Evolutionary conservation across 257 asterid genomes (phyloP).

Genomic region (Solanum piurae): DNA sequence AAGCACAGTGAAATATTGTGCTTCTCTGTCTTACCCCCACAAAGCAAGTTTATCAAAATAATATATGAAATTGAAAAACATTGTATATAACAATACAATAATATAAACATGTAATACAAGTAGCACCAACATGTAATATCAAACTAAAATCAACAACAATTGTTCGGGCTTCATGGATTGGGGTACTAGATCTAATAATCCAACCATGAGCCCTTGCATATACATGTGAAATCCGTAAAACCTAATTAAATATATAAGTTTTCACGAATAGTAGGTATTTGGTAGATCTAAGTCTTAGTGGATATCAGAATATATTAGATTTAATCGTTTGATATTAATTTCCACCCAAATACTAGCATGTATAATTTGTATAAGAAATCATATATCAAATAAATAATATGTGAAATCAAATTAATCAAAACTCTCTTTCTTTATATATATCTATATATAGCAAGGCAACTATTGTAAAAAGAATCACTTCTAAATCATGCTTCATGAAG

Average conservation of each 20-base stretch:
- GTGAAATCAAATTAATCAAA: too few species aligned
- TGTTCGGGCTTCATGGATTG: neutral
- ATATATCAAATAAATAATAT: too few species aligned
- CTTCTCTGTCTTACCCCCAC: neutral
- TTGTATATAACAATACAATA: neutral
- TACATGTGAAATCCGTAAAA: neutral
- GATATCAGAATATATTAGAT: neutral
- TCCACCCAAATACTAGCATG: neutral
- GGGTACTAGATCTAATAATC: neutral
- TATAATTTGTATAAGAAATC: too few species aligned
- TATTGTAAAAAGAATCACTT: too few species aligned
- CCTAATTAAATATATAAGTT: neutral
- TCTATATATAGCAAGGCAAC: too few species aligned
- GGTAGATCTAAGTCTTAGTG: neutral
- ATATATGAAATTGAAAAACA: neutral
- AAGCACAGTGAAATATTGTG: neutral
- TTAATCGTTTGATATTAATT: neutral
- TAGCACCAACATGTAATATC: neutral
- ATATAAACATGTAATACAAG: neutral
- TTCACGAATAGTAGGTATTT: neutral
- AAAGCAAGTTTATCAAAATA: neutral
- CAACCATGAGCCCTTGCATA: neutral
- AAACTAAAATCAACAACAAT: neutral
- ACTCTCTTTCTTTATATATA: too few species aligned
- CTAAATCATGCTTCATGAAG: neutral